These are phyloP conservation scores for Monosporascus sp. DNA, from an alignment of 2,329 filamentous ascomycete genomes.

Conservation along the genomic window DNA sequence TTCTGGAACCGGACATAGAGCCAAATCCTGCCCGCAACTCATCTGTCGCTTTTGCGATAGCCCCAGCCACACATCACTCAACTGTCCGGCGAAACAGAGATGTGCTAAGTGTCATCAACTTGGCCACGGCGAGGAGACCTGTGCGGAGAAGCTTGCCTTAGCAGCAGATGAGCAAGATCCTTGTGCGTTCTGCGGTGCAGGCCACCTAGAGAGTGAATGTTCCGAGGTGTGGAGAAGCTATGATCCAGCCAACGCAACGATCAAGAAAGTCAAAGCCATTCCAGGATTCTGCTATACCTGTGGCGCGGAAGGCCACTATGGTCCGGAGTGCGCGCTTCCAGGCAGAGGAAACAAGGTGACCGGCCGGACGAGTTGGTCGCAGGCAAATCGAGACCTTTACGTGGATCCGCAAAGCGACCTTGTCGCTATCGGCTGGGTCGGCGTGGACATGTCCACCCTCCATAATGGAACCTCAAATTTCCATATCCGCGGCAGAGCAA, in stretches of 20 bases:
- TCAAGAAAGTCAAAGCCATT: slow-evolving; percentile 45
- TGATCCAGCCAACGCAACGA: slow-evolving; percentile 31
- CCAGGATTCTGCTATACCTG: slow-evolving; percentile 52
- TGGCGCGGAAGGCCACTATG: slow-evolving; percentile 50
- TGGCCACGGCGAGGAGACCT: slow-evolving; percentile 50
- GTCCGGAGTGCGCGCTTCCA: slow-evolving; percentile 45
- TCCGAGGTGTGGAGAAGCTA: slow-evolving; percentile 57
- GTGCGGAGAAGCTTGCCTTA: slow-evolving; percentile 50
- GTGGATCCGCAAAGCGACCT: slow-evolving; percentile 39
- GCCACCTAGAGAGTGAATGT: slow-evolving; percentile 57
- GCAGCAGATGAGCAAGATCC: slow-evolving; percentile 48
- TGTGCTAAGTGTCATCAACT: slow-evolving; percentile 58
- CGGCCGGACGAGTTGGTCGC: slow-evolving; percentile 47
- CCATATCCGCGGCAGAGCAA: slow-evolving; percentile 22
- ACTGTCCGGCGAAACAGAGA: slow-evolving; percentile 45
- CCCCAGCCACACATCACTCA: slow-evolving; percentile 40
- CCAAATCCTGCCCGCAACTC: slow-evolving; percentile 38
- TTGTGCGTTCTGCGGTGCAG: slow-evolving; percentile 56
- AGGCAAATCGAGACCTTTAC: slow-evolving; percentile 43
- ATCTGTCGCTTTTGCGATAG: slow-evolving; percentile 45
- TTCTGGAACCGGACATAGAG: slow-evolving; percentile 41
- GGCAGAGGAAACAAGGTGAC: slow-evolving; percentile 11
- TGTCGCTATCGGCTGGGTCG: slow-evolving; percentile 30
- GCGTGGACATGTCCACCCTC: slow-evolving; percentile 2
- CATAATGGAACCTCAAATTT: slow-evolving; percentile 9